Evolutionary conservation across 2,329 filamentous ascomycete genomes (phyloP).

Genomic region (Xylariaceae sp.): DNA sequence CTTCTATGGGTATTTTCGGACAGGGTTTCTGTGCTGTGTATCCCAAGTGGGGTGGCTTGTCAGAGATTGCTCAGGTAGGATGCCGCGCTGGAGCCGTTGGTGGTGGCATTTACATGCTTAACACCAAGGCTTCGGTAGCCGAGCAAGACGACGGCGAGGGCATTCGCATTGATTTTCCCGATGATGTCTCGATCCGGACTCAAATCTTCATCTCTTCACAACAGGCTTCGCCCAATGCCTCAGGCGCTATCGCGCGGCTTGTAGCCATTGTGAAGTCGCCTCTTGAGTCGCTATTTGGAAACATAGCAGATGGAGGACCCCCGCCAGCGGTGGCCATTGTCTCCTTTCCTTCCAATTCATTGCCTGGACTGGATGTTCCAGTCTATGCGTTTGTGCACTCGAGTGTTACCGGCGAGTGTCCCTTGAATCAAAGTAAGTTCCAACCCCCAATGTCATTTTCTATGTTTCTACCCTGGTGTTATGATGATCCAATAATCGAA

Average conservation of each 20-base stretch:
- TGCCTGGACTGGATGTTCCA: constrained; percentile 42
- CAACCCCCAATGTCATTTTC: constrained; percentile 15
- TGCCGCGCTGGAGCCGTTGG: constrained; percentile 89
- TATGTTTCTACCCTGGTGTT: constrained; percentile 38
- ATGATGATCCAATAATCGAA: constrained; percentile 83
- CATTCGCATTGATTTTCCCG: constrained; percentile 49
- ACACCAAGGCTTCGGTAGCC: constrained; percentile 53
- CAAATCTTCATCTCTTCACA: constrained; percentile 46
- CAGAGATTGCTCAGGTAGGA: constrained; percentile 84
- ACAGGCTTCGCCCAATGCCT: constrained; percentile 28
- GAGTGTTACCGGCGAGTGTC: constrained; percentile 89
- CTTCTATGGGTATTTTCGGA: constrained; percentile 82
- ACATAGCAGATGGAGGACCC: constrained; percentile 67
- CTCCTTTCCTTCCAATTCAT: constrained; percentile 53
- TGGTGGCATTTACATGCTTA: constrained; percentile 83
- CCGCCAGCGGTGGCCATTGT: constrained; percentile 68
- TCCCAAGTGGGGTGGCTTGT: constrained; percentile 86
- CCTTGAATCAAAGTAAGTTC: constrained; percentile 79
- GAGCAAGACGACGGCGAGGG: constrained; percentile 23
- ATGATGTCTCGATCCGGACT: constrained; percentile 52
- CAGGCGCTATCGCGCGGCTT: constrained; percentile 48
- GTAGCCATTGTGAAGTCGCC: constrained; percentile 65
- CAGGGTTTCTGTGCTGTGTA: constrained; percentile 84
- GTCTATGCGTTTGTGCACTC: constrained; percentile 69
- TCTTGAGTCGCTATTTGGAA: constrained; percentile 62